Conservation (phyloP, 2,329 filamentous ascomycete species). For the Drechslerella dactyloides region DNA sequence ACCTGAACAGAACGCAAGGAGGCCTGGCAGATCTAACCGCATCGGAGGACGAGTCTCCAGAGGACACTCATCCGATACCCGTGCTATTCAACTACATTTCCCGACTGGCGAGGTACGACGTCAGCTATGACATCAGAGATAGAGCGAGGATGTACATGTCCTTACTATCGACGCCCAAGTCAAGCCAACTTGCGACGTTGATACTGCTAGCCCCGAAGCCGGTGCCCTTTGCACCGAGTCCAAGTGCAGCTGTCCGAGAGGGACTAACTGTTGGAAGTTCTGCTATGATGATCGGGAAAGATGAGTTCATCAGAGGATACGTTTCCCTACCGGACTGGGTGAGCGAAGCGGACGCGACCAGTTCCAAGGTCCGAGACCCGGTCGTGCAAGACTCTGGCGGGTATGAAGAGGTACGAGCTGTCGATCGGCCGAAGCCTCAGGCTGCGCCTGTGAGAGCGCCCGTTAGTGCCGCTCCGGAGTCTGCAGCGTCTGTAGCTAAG, state of each 20-base stretch:
- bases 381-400: constrained; percentile 63
- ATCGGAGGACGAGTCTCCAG: constrained; percentile 52
- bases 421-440: constrained; percentile 57
- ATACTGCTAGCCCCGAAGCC: constrained; percentile 94
- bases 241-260: constrained; percentile 76
- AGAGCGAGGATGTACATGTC: constrained; percentile 86
- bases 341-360: constrained; percentile 74
- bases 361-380: constrained; percentile 62
- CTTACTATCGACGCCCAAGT: constrained; percentile 73
- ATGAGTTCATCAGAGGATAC: constrained; percentile 72
- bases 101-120: constrained; percentile 86
- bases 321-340: constrained; percentile 85
- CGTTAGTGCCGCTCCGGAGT: constrained; percentile 54
- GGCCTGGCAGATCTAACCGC: constrained; percentile 55
- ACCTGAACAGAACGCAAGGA: constrained; percentile 71
- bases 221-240: constrained; percentile 85
- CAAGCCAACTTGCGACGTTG: constrained; percentile 81
- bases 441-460: constrained; percentile 66
- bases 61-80: constrained; percentile 71
- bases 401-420: constrained; percentile 58
- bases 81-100: constrained; percentile 84
- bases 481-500: constrained; percentile 58
- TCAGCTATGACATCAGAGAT: constrained; percentile 92
- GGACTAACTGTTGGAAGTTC: constrained; percentile 81
- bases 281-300: constrained; percentile 72